Percentiles rank a stretch among this genome's conserved stretches.
phyloP scores from a whole-genome alignment of 1,284 basidiomycete species.

The Ustilago vetiveriae region DNA sequence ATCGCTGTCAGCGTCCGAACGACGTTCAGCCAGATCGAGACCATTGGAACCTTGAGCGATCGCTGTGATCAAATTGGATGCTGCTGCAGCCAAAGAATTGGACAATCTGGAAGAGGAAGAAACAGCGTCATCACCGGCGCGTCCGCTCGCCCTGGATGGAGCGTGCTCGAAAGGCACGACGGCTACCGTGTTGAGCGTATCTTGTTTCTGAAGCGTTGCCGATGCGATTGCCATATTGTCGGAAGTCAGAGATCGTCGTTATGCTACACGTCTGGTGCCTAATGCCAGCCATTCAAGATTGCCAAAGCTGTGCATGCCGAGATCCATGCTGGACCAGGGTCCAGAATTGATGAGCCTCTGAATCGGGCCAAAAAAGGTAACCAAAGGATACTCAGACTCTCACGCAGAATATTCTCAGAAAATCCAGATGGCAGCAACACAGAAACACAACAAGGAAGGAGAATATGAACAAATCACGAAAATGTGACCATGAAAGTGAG shows the following conservation, averaged over 20 bases:
- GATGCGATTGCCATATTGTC: conserved; percentile 15
- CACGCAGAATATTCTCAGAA: no score
- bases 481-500: no score
- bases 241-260: not conserved
- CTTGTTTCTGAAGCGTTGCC: not conserved
- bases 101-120: conserved; percentile 1
- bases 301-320: no score
- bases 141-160: not conserved
- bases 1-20: conserved; percentile 14
- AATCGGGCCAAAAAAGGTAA: no score
- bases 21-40: not conserved
- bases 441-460: no score
- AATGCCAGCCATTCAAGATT: no score
- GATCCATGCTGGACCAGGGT: no score
- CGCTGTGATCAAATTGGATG: conserved; percentile 33
- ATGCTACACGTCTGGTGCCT: no score
- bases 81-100: conserved; percentile 19
- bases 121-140: conserved; percentile 1
- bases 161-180: conserved; percentile 26
- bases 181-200: conserved; percentile 34
- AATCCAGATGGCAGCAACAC: no score
- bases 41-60: conserved; percentile 32
- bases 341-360: no score
- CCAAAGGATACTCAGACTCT: no score
- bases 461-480: no score